Evolutionary conservation across 2,329 filamentous ascomycete genomes (phyloP).

Genomic region (Fusarium sp.): DNA sequence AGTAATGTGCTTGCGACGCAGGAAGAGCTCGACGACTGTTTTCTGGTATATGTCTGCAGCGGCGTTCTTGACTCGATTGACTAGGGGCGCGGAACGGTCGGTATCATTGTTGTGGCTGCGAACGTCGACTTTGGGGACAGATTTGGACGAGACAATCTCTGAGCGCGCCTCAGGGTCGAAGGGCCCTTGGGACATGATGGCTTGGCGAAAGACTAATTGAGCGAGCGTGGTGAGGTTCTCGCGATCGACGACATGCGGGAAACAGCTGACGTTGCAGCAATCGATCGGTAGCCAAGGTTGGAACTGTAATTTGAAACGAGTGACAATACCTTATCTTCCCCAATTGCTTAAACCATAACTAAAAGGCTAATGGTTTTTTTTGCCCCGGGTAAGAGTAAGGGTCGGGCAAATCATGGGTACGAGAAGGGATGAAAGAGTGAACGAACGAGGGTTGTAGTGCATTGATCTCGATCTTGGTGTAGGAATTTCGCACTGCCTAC

Average conservation of each 20-base stretch:
- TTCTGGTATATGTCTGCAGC: constrained; percentile 50
- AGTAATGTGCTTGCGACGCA: constrained; percentile 74
- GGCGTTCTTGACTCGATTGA: constrained; percentile 38
- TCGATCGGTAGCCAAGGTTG: constrained; percentile 6
- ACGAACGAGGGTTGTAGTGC: constrained; percentile 8
- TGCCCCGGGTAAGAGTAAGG: constrained; percentile 18
- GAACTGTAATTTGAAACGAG: constrained; percentile 28
- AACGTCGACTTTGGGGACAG: constrained; percentile 15
- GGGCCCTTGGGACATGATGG: constrained; percentile 37
- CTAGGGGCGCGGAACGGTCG: constrained; percentile 21
- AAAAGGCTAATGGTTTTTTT: constrained; percentile 14
- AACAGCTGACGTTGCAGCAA: constrained; percentile 14
- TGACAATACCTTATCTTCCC: constrained; percentile 20
- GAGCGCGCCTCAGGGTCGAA: constrained; percentile 23
- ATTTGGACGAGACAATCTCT: constrained; percentile 19
- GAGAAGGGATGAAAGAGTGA: constrained; percentile 6
- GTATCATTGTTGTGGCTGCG: constrained; percentile 27
- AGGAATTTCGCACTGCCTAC: constrained; percentile 35
- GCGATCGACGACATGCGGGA: constrained; percentile 22
- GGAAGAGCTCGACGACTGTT: constrained; percentile 59
- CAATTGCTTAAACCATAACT: constrained; percentile 17
- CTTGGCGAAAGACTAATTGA: constrained; percentile 14
- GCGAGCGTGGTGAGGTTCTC: constrained; percentile 38
- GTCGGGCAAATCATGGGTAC: constrained; percentile 24
- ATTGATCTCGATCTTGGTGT: constrained; percentile 30